phyloP scores from a whole-genome alignment of 2,329 filamentous ascomycete species.

The Fragosphaeria purpurea region DNA sequence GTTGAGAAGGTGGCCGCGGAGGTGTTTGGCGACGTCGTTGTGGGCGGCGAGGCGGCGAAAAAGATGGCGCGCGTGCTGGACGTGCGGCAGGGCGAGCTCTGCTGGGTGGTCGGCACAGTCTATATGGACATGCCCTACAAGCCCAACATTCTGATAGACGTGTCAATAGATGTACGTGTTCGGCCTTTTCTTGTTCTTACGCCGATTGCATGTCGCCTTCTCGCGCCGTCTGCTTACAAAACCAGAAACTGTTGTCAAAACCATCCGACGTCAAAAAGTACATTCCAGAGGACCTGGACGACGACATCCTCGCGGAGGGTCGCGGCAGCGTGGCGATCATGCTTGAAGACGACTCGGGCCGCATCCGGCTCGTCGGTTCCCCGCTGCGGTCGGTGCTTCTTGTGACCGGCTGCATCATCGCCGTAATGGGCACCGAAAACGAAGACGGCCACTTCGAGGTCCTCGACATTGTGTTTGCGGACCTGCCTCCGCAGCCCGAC shows the following conservation, averaged over 20 bases:
- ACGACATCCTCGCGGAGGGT: slow-evolving; percentile 35
- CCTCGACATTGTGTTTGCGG: slow-evolving; percentile 79
- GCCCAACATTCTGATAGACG: slow-evolving; percentile 90
- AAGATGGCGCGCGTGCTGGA: slow-evolving; percentile 84
- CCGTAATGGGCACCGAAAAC: slow-evolving; percentile 92
- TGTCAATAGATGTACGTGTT: slow-evolving; percentile 70
- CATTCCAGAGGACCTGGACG: slow-evolving; percentile 44
- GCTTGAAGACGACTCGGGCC: slow-evolving; percentile 91
- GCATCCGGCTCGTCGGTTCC: slow-evolving; percentile 67
- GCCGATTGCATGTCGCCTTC: background rate
- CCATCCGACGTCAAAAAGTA: slow-evolving; percentile 72
- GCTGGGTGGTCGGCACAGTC: slow-evolving; percentile 89
- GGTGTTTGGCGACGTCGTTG: slow-evolving; percentile 68
- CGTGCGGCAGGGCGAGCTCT: slow-evolving; percentile 88
- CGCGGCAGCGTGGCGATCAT: slow-evolving; percentile 39
- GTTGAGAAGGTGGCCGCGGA: slow-evolving; percentile 65
- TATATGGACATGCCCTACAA: slow-evolving; percentile 98
- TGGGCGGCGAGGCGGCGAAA: slow-evolving; percentile 64
- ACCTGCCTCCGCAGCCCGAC: slow-evolving; percentile 70
- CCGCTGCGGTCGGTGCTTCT: slow-evolving; percentile 58
- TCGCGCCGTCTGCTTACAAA: background rate
- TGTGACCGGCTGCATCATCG: slow-evolving; percentile 87
- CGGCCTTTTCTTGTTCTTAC: too few relatives aligned
- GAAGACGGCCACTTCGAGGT: slow-evolving; percentile 86
- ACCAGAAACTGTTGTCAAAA: slow-evolving; percentile 9